Evolutionary conservation across 2,329 filamentous ascomycete species (phyloP).

Genomic region (Fusarium pininemorale): DNA sequence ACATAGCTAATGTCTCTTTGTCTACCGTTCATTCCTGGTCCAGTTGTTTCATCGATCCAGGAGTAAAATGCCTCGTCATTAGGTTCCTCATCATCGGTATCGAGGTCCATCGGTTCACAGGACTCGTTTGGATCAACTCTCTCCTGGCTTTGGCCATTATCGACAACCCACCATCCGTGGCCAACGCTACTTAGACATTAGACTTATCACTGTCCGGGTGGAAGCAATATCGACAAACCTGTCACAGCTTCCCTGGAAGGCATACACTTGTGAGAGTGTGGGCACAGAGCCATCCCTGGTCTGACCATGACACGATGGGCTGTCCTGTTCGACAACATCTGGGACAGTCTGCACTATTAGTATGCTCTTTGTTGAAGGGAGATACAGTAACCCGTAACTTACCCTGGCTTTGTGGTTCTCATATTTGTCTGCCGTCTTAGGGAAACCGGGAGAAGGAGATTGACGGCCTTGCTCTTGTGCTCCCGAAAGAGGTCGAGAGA

Average conservation of each 20-base stretch:
- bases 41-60: not conserved
- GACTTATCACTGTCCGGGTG: not conserved
- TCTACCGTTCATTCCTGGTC: not conserved
- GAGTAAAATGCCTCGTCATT: not conserved
- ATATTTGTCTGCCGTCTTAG: not conserved
- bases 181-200: not conserved
- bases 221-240: not conserved
- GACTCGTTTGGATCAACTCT: not conserved
- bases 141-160: not conserved
- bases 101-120: not conserved
- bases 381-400: not conserved
- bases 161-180: no score
- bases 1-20: not conserved
- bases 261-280: not conserved
- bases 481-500: not conserved
- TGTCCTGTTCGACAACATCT: no score
- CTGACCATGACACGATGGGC: not conserved
- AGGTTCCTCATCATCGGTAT: not conserved
- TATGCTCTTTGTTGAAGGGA: not conserved
- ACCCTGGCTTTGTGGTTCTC: not conserved
- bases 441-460: not conserved
- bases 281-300: not conserved
- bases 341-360: slow-evolving; percentile 3
- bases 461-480: not conserved
- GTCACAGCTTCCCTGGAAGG: not conserved